A percentile compares a stretch with the other conserved stretches of the same genome.
phyloP scores from a whole-genome alignment of 2,329 filamentous ascomycete species.

The Aspergillus clavatus region DNA sequence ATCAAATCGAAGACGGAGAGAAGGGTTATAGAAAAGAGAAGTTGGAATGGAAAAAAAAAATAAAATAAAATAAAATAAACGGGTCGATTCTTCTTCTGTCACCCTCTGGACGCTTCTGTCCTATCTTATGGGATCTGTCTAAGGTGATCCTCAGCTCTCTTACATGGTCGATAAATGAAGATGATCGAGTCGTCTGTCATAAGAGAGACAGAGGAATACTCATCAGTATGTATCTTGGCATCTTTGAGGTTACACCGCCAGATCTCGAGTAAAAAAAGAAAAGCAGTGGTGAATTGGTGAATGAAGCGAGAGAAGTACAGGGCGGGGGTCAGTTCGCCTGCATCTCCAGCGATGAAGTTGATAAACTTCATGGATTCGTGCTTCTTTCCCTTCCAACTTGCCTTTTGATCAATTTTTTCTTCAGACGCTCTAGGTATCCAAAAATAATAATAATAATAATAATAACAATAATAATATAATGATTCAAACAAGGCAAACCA shows the following conservation, averaged over 20 bases:
- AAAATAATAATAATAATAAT: background rate
- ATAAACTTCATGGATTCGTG: no score
- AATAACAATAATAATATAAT: background rate
- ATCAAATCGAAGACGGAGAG: constrained; percentile 2
- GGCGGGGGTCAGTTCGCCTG: background rate
- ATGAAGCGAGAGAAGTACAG: background rate
- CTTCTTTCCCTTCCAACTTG: no score
- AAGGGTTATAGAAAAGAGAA: constrained; percentile 1
- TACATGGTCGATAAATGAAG: background rate
- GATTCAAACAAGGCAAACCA: no score
- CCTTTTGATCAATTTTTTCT: no score
- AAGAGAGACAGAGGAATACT: background rate
- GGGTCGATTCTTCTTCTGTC: no score
- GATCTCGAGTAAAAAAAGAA: constrained; percentile 11
- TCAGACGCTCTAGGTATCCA: no score
- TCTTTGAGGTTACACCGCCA: constrained; percentile 21
- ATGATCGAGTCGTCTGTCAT: background rate
- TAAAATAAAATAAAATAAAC: no score
- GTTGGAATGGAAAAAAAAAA: no score
- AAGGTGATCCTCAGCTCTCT: background rate
- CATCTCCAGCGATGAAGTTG: no score
- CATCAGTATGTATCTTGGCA: constrained; percentile 7
- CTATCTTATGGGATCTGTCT: background rate
- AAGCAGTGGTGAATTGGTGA: no score
- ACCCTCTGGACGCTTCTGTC: background rate